A percentile compares a stretch with the other conserved stretches of the same genome.
Evolutionary conservation across 1,284 basidiomycete species (phyloP).

Genomic region (Amylostereum areolatum): DNA sequence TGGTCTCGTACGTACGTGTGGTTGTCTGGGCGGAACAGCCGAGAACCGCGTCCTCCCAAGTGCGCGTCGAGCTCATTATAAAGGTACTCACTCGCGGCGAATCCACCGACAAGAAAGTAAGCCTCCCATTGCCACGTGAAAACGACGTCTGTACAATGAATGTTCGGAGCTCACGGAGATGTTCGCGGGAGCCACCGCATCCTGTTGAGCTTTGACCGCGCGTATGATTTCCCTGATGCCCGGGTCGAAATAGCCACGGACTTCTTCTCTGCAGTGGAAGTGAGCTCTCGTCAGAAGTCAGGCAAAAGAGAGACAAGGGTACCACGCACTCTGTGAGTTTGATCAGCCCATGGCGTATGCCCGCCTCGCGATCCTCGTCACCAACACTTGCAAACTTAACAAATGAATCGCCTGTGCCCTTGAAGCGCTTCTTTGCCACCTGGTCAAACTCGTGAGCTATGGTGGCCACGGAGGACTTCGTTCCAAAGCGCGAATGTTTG

Average conservation of each 20-base stretch:
- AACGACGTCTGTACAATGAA: neutral
- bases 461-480: constrained; percentile 30
- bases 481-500: constrained; percentile 22
- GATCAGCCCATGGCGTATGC: constrained; percentile 41
- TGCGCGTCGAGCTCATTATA: neutral
- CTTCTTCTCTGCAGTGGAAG: constrained; percentile 22
- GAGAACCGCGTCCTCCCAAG: neutral
- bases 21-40: neutral
- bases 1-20: neutral
- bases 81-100: neutral
- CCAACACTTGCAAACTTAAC: constrained; percentile 42
- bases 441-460: constrained; percentile 46
- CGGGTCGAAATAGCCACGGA: constrained; percentile 41
- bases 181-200: constrained; percentile 19
- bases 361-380: constrained; percentile 38
- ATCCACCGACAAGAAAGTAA: constrained; percentile 3
- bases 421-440: constrained; percentile 42
- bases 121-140: constrained; percentile 21
- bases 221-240: constrained; percentile 23
- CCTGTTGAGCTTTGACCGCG: constrained; percentile 21
- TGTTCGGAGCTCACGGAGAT: neutral
- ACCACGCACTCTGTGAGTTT: constrained; percentile 20
- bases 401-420: constrained; percentile 35
- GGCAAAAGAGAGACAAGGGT: neutral
- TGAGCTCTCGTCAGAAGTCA: neutral